Evolutionary conservation across 1,139 yeast genomes (phyloP), one percentile per base, ranked within the genome.

Genomic region (Yamadazyma triangularis): DNA sequence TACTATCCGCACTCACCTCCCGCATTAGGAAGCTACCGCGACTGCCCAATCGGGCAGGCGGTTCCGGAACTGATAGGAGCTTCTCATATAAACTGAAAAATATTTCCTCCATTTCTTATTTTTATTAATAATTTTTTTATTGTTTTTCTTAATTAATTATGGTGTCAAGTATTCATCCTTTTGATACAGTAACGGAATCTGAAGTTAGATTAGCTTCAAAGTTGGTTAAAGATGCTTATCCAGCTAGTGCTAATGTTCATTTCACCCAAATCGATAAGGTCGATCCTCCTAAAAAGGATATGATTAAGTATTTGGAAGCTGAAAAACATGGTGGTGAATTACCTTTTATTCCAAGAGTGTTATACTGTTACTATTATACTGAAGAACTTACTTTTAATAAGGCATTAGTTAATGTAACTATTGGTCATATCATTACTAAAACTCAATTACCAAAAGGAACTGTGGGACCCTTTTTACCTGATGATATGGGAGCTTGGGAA

Each of bases 261-360:
- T 81, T 85, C 60, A 76, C 79, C 45, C 85, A 77, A 51, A 64
- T 84, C 34, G 91, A 83, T 50, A 72, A 78, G 48, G 56, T 77
- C 35, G 95, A 86, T 52, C 95, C 95, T 22, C 93, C 95, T 40
- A 86, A 86, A 70, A 64, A 74, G 46, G 77, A 72, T 43, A 79
- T 86, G 81, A 56, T 78, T 38, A 74, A 70, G 45, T 84, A 70
- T 56, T 64, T 86, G 42, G 83, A 75, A 36, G 84, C 87, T 33
- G 91, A 83, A 60, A 72, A 65, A 46, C 62, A 73, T 29, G 86
- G 86, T 19, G 56, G 53, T 25, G 64, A 73, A 15, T 58, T 76
- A 28, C 83, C 86, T 25, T 51, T 56, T 15, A 74, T 79, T 36
- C 66, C 84, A 32, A 77, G 95, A 63, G 67, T 82, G 30, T 74